Evolutionary conservation across 306 rosid genomes (phyloP).

Genomic region (Glycyrrhiza uralensis): DNA sequence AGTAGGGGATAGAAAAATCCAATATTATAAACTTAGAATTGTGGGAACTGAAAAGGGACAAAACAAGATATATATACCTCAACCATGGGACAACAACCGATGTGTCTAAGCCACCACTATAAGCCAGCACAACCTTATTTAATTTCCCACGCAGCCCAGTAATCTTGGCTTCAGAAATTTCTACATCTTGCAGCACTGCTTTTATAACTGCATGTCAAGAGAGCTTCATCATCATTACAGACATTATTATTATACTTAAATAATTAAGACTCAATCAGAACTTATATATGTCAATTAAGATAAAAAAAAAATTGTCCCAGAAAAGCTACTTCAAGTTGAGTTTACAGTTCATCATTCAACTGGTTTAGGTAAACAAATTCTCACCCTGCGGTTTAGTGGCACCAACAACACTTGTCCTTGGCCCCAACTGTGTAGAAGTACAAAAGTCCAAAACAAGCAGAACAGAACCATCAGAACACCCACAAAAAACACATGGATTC

Average conservation of each 20-base stretch:
- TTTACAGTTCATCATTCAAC: not conserved
- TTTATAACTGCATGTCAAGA: constrained; percentile 41
- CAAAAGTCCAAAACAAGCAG: not conserved
- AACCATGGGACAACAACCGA: constrained; percentile 94
- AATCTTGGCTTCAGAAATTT: constrained; percentile 33
- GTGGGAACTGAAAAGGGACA: not conserved
- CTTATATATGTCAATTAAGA: not conserved
- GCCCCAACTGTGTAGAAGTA: constrained; percentile 37
- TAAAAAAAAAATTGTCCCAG: not conserved
- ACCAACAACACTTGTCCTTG: constrained; percentile 34
- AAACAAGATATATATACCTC: constrained; percentile 37
- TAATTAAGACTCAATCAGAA: not conserved
- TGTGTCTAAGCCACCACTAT: constrained; percentile 89
- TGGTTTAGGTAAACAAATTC: not conserved
- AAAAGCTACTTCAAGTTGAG: not conserved
- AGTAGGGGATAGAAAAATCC: not conserved
- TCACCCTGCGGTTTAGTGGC: constrained; percentile 42
- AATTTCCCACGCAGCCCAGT: constrained; percentile 63
- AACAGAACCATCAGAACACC: not conserved
- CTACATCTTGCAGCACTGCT: constrained; percentile 42
- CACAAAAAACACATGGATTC: not conserved
- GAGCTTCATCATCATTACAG: not conserved
- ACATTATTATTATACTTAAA: not conserved
- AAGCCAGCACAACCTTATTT: constrained; percentile 82
- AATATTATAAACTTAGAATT: not conserved